Evolutionary conservation across 768 basidiomycete species (phyloP), one percentile per base, ranked within the genome.

Genomic region (Galerina sulciceps): DNA sequence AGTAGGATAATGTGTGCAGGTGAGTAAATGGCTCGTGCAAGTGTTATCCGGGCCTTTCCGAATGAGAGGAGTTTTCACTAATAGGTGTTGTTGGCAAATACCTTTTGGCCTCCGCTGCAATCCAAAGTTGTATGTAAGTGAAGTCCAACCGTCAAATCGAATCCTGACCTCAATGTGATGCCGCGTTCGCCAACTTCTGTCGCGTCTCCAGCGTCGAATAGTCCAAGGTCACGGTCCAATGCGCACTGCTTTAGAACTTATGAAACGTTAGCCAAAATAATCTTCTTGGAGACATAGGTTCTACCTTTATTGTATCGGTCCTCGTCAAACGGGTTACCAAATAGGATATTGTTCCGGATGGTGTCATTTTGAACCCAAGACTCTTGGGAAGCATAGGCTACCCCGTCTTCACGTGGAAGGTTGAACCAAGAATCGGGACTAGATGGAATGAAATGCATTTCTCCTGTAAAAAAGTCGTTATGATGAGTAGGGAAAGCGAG

Each of bases 331-430:
- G 86, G 82, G 6, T 85, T 72, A 26, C 90, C 89, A 61, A 94
- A 94, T 42, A 89, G 73, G 57, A 94, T 88, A 66, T 94, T 95
- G 44, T 93, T 87, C 77, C 75, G 78, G 49, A 91, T 88, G 0
- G 89, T 90, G 57, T 86, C 89, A 59, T 89, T 92, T 71, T 88
- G 82, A 8, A 92, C 85, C 90, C 90, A 94, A 2, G 89, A 85
- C 67, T 91, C 90, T 68, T 94, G 91, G 1, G 87, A 86, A 9
- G 89, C 87, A 70, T 90, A 93, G 5, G 90, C 85, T 26, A 94
- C 79, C 10, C 91, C 90, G 3, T 78, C 79, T 2, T 71, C 73
- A 6, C 89, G 76, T 35, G 91, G 91, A 6, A 93, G 79, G 59
- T 83, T 83, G 70, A 80, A 88, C 80, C 82, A 88, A 0, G 87